Evolutionary conservation across 352 stramenopile genomes (phyloP), one percentile per base, ranked within the genome.

Genomic region (Discostella stelligera): DNA sequence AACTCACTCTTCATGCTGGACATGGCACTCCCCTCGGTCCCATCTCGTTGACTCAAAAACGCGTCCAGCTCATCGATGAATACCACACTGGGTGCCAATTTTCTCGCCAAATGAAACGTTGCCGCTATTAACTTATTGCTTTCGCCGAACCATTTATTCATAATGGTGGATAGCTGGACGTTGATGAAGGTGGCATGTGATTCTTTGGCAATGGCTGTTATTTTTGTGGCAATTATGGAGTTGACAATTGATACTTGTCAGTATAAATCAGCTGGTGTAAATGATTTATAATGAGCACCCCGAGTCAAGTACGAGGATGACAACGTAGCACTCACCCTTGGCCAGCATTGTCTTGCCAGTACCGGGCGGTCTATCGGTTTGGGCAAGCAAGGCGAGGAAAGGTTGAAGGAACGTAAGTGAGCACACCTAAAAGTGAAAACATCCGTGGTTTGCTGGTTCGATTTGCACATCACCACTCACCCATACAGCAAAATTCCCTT

Each of bases 1-100:
- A 99, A 98, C 90, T 98, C 96, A 11, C 87, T 82, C 65, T 94
- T 94, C 71, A 93, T 89, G n/a, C 83, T 84, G 70, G 74, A 82
- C 0, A 84, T 68, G 13, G 83, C 85, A 56, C 66, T 80, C 13
- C 75, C 79, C 73, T 87, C 83, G 2, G 68, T 80, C 20, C 68
- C 39, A 90, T 98, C 67, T 75, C 94, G 56, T 94, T 82, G 77
- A 71, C 80, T 88, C 6, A 93, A 72, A 68, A 93, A 92, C 0
- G 86, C 87, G 76, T 93, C 88, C 8, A 98, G 93, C 79, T 99
- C 97, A 81, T 99, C 97, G 58, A 99, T 98, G 78, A 99, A 99
- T 64, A 99, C 97, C 77, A 99, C 97, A 74, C 93, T 97, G 0
- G 97, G 97, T 50, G 94, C 91, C 48, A 98, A 88, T 85, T 98